These are phyloP conservation scores for Mycena pura DNA, from an alignment of 768 basidiomycete genomes.

Conservation along the genomic window DNA sequence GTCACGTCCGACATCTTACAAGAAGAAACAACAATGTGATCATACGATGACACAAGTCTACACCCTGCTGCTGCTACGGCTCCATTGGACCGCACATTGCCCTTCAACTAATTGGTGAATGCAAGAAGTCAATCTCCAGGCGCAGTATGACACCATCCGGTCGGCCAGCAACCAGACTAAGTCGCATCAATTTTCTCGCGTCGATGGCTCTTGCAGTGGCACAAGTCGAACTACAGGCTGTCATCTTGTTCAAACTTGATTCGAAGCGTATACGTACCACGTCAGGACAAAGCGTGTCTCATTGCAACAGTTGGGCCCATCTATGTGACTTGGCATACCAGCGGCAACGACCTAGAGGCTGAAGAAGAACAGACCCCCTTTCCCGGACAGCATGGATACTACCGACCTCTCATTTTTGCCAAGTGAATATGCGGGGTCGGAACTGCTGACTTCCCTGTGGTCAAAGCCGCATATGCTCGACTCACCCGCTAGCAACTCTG, in stretches of 20 bases:
- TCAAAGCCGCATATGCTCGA: background rate
- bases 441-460: background rate
- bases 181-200: too few relatives aligned
- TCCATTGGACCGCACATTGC: too few relatives aligned
- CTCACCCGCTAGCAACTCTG: background rate
- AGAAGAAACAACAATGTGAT: background rate
- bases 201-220: too few relatives aligned
- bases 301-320: background rate
- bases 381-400: background rate
- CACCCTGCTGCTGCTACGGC: background rate
- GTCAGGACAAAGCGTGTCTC: background rate
- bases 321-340: background rate
- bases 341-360: background rate
- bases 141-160: too few relatives aligned
- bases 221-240: too few relatives aligned
- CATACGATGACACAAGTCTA: background rate
- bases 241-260: background rate
- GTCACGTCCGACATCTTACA: background rate
- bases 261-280: background rate
- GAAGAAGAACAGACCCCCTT: background rate
- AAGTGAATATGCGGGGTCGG: background rate
- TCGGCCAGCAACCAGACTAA: too few relatives aligned
- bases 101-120: too few relatives aligned
- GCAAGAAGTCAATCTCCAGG: too few relatives aligned
- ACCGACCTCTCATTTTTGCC: background rate